Conservation (phyloP, 2,329 filamentous ascomycete genomes). For the Fusarium sp. region DNA sequence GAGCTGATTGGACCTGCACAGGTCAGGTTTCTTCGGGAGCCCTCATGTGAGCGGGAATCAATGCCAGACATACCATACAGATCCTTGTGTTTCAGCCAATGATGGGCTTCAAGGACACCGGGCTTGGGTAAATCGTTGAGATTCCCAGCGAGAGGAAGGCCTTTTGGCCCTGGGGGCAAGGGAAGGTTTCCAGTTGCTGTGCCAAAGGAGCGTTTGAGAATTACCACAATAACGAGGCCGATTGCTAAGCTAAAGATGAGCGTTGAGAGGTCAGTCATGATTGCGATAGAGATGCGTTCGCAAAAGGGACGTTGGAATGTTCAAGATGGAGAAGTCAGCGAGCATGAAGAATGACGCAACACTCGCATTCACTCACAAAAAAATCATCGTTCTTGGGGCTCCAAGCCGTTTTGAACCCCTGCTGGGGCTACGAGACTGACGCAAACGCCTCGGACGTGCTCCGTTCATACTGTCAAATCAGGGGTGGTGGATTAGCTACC, state of each 20-base stretch:
- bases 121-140: slow-evolving; percentile 25
- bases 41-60: not conserved
- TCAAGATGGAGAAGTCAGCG: not conserved
- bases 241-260: not conserved
- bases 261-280: not conserved
- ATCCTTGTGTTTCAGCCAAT: slow-evolving; percentile 36
- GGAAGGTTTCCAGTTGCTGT: not conserved
- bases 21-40: too few species aligned
- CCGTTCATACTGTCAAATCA: not conserved
- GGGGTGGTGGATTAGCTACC: not conserved
- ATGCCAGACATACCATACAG: slow-evolving; percentile 15
- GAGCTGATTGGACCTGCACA: slow-evolving; percentile 57
- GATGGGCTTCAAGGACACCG: slow-evolving; percentile 16
- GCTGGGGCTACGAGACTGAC: not conserved
- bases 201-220: not conserved
- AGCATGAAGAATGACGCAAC: not conserved
- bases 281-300: not conserved
- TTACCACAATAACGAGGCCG: not conserved
- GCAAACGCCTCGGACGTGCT: not conserved
- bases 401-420: not conserved
- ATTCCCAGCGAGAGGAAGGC: slow-evolving; percentile 28
- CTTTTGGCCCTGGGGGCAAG: slow-evolving; percentile 31
- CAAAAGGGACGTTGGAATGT: not conserved
- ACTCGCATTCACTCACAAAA: not conserved
- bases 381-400: not conserved